phyloP scores from a whole-genome alignment of 139 green algal genomes.

The Coelastrella sp. region DNA sequence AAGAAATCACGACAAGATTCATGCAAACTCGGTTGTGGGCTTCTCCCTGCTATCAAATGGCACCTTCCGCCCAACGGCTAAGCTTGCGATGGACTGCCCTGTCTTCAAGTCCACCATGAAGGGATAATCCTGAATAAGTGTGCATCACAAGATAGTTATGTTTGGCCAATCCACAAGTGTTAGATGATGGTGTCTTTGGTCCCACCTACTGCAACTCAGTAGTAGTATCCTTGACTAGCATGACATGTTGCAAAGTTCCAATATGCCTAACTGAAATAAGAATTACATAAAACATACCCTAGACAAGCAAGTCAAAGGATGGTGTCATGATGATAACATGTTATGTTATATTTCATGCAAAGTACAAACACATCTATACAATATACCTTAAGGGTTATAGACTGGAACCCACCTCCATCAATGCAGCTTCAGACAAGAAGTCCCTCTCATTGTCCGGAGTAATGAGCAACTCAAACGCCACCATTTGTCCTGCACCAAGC shows the following conservation, averaged over 20 bases:
- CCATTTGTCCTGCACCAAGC: not conserved
- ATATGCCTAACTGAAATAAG: too few relatives aligned
- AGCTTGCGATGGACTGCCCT: not conserved
- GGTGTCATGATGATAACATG: too few relatives aligned
- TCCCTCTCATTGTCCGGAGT: conserved; percentile 23
- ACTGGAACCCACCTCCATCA: not conserved
- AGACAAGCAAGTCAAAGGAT: too few relatives aligned
- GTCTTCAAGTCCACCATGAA: conserved; percentile 31
- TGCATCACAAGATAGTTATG: not conserved
- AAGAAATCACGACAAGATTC: too few relatives aligned
- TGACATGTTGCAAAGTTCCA: too few relatives aligned
- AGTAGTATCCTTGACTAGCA: too few relatives aligned
- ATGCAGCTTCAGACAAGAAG: conserved; percentile 39
- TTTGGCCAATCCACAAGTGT: not conserved
- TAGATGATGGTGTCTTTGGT: not conserved
- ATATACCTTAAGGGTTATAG: not conserved
- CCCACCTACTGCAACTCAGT: not conserved
- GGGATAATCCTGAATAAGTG: conserved; percentile 18
- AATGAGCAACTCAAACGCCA: conserved; percentile 41
- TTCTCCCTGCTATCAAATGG: too few relatives aligned
- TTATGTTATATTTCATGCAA: not conserved
- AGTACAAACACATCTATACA: not conserved
- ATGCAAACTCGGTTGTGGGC: too few relatives aligned
- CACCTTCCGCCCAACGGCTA: not conserved
- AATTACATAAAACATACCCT: too few relatives aligned